phyloP scores from a whole-genome alignment of 148 eudicot species.

The Diospyros kaki region DNA sequence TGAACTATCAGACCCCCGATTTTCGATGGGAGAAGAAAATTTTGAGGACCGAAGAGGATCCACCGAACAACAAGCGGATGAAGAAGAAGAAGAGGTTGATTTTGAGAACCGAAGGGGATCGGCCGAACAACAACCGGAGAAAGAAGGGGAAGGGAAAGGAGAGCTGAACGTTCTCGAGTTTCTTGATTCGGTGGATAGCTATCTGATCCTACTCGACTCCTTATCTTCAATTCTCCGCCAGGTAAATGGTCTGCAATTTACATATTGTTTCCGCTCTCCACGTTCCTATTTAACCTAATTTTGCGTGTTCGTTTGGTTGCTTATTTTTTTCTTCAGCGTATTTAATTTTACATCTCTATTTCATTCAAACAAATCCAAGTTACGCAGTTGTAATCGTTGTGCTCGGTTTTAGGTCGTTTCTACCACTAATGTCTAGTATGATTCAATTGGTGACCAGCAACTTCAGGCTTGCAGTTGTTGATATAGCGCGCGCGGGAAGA shows the following conservation, averaged over 20 bases:
- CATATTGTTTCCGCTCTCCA: not conserved
- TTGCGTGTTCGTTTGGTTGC: not conserved
- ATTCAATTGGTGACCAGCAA: too few species aligned
- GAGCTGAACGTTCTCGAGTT: conserved; percentile 46
- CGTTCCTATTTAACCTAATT: not conserved
- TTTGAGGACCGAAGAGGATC: not conserved
- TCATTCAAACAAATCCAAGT: not conserved
- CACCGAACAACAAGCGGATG: not conserved
- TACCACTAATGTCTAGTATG: too few species aligned
- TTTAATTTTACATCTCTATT: not conserved
- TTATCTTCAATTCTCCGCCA: conserved; percentile 73
- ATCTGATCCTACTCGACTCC: conserved; percentile 49
- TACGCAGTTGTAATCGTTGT: too few species aligned
- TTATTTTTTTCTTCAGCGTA: not conserved
- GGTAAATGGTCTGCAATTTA: conserved; percentile 25
- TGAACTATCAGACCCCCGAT: not conserved
- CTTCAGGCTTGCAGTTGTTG: too few species aligned
- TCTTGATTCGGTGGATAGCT: conserved; percentile 72
- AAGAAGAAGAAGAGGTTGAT: conserved; percentile 8
- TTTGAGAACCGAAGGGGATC: not conserved
- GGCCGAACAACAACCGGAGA: not conserved
- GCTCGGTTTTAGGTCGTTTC: too few species aligned
- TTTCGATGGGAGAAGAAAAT: conserved; percentile 5
- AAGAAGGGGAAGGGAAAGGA: conserved; percentile 19
- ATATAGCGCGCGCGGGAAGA: not conserved